Evolutionary conservation across 306 rosid genomes (phyloP).

Genomic region (Prunus padus): DNA sequence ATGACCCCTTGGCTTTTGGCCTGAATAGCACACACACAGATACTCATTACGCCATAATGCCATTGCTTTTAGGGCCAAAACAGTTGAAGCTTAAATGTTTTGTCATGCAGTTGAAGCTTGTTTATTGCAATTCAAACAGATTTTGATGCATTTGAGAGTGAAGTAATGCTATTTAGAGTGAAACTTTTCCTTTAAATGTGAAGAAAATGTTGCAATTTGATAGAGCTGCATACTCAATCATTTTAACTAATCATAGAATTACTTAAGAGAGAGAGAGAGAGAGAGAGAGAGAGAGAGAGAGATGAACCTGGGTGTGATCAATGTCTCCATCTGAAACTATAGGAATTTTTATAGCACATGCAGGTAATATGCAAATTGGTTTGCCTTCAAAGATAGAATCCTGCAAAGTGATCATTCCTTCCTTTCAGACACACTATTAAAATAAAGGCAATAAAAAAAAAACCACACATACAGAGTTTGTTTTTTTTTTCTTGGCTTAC

Average conservation of each 20-base stretch:
- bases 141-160: too few relatives aligned
- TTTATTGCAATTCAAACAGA: too few relatives aligned
- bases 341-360: slow-evolving; percentile 14
- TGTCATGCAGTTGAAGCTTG: too few relatives aligned
- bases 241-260: too few relatives aligned
- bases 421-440: not conserved
- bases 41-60: not conserved
- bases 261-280: not conserved
- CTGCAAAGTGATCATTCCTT: slow-evolving; percentile 6
- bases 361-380: slow-evolving; percentile 24
- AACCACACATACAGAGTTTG: not conserved
- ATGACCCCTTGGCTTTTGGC: not conserved
- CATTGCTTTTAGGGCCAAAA: not conserved
- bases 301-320: not conserved
- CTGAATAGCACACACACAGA: not conserved
- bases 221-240: too few relatives aligned
- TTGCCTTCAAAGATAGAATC: slow-evolving; percentile 15
- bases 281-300: not conserved
- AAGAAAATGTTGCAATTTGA: too few relatives aligned
- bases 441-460: not conserved
- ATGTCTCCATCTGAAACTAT: slow-evolving; percentile 16
- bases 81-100: too few relatives aligned
- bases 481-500: not conserved
- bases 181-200: too few relatives aligned
- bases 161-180: too few relatives aligned